Evolutionary conservation across 208 protist genomes (phyloP), one percentile per base, ranked within the genome.

Genomic region (Leishmania amazonensis): DNA sequence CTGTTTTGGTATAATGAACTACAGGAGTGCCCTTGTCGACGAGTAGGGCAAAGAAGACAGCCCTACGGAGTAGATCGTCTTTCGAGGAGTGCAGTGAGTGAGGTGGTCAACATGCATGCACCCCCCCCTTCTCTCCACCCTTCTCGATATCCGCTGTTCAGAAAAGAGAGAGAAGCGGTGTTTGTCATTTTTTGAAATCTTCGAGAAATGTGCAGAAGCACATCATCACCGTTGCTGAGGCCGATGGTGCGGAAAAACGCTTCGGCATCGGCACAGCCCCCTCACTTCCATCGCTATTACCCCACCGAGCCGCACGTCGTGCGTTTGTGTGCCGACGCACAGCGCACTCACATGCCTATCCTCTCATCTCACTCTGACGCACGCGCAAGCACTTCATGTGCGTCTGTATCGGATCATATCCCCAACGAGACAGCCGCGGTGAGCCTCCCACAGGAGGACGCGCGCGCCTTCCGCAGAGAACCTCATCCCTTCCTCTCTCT

Each of bases 1-100:
- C 75, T 83, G 81, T 53, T 89, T 83, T 67, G 77, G 78, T 0
- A 80, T 86, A 1, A 73, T 90, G 49, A 84, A 86, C 65, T 88
- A 85, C 58, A 73, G 73, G n/a, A 82, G 78, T 54, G 83, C 83
- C 7, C 76, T 85, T n/a, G 11, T 85, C 19, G 76, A 82, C 54
- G 70, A 77, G 35, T 19, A 42, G 15, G 38, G 45, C 17, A 3
- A 13, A n/a, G 9, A 19, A 64, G 58, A 60, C 15, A 45, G 17
- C 17, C n/a, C 8, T 28, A 11, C 40, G 4, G 21, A 0, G 28
- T 8, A 54, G 47, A 47, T 38, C 42, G 31, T 19, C 31, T 53
- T 74, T 35, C 45, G 24, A 54, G 45, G 9, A 74, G 45, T 74
- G 40, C 42, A 11, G 40, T 15, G 24, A 24, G 70, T 38, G 28